Conservation (phyloP, 163 green algal genomes). For the Trebouxia gelatinosa region DNA sequence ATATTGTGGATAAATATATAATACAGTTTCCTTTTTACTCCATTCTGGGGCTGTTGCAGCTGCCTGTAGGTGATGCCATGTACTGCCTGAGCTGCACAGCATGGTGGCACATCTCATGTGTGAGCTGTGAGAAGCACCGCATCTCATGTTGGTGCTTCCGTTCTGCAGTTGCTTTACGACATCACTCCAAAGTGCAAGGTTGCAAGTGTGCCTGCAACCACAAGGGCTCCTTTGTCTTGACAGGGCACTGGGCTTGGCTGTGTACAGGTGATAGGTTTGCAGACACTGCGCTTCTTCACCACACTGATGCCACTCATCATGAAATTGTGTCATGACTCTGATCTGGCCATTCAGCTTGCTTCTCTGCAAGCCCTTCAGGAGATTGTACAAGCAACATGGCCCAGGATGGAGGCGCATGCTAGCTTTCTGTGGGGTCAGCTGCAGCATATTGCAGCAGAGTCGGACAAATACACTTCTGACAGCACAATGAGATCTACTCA, state of each 20-base stretch:
- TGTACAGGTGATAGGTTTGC: conserved; percentile 21
- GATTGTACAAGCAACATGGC: conserved; percentile 10
- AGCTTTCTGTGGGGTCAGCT: conserved; percentile 14
- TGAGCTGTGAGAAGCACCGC: background rate
- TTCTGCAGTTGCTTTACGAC: too few species aligned
- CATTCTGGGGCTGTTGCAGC: too few species aligned
- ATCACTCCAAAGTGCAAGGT: too few species aligned
- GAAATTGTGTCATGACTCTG: background rate
- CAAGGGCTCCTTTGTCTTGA: too few species aligned
- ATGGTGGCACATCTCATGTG: conserved; percentile 7
- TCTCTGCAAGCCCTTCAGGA: conserved; percentile 2
- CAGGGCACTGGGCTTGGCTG: too few species aligned
- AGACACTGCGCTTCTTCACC: conserved; percentile 10
- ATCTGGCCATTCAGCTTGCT: background rate
- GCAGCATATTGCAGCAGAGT: background rate
- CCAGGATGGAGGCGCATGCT: conserved; percentile 14
- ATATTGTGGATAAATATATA: too few species aligned
- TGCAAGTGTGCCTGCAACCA: too few species aligned
- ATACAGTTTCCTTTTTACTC: too few species aligned
- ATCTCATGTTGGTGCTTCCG: too few species aligned
- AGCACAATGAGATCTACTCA: background rate
- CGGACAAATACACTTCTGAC: background rate
- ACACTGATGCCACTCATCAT: background rate
- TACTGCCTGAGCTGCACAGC: background rate
- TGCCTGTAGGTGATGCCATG: too few species aligned